Conservation (phyloP, 164 flowering plant species). For the Santalum album region DNA sequence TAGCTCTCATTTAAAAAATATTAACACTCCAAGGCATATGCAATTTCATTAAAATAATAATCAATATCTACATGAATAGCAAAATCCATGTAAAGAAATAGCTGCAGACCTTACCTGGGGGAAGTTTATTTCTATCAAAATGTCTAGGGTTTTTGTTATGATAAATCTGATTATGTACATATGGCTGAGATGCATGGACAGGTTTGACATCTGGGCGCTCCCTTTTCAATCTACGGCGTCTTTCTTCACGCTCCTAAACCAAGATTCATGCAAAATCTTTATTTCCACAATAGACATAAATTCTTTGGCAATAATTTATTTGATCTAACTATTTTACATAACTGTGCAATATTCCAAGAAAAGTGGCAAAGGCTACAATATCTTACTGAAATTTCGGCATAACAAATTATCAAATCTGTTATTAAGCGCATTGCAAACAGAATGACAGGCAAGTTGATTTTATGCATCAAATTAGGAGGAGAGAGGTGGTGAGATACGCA, state of each 20-base stretch:
- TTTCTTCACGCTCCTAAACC: slow-evolving; percentile 83
- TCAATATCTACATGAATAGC: no score
- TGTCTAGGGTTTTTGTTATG: slow-evolving; percentile 27
- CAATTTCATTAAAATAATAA: no score
- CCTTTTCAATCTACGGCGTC: slow-evolving; percentile 55
- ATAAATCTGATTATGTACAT: slow-evolving; percentile 24
- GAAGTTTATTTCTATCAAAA: slow-evolving; percentile 50
- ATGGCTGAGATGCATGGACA: slow-evolving; percentile 24
- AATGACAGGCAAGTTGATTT: no score
- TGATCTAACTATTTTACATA: background rate
- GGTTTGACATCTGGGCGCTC: slow-evolving; percentile 64
- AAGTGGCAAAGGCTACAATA: no score
- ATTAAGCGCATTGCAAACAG: no score
- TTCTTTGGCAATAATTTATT: background rate
- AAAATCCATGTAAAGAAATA: no score
- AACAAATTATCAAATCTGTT: no score
- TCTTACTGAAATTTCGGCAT: no score
- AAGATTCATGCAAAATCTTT: slow-evolving; percentile 7
- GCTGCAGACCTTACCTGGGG: slow-evolving; percentile 50
- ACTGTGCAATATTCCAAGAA: background rate
- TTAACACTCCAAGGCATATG: no score
- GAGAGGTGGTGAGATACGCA: no score
- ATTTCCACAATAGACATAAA: background rate
- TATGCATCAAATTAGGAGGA: no score
- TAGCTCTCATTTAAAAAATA: no score